Evolutionary conservation across 139 green algal genomes (phyloP), one percentile per base, ranked within the genome.

Genomic region (Chlamydomonas sp.): DNA sequence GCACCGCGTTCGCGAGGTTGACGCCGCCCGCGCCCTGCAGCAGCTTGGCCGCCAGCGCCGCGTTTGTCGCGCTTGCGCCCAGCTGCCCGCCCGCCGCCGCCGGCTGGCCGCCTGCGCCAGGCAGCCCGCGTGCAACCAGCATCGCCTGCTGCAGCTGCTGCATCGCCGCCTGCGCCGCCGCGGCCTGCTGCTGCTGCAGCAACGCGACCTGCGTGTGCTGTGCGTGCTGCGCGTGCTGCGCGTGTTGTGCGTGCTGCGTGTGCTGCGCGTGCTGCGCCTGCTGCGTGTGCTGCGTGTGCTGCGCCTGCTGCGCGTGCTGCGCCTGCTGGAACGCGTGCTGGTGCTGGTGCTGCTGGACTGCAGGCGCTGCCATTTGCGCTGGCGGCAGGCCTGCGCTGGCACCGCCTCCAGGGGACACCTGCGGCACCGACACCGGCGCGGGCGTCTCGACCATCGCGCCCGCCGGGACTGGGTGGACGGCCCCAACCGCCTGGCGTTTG

Each of bases 81-180:
- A n/a, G n/a, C n/a, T n/a, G n/a, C n/a, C n/a, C n/a, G n/a, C n/a
- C n/a, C n/a, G n/a, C n/a, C n/a, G n/a, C n/a, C n/a, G n/a, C n/a
- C n/a, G n/a, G n/a, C n/a, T n/a, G n/a, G n/a, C n/a, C n/a, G n/a
- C n/a, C n/a, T n/a, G n/a, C n/a, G n/a, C n/a, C n/a, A n/a, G n/a
- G n/a, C n/a, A n/a, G n/a, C n/a, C n/a, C n/a, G n/a, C n/a, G n/a
- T n/a, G n/a, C n/a, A n/a, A n/a, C 39, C 39, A 50, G 13, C 10
- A 50, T 8, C 39, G 39, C 50, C 30, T 30, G 50, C 20, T 62
- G 50, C 50, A 34, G 50, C 50, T 62, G 50, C 13, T 62, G 50
- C 50, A 34, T 16, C 50, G 26, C 20, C 13, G 26, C 20, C 50
- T 62, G 50, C 50, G 26, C 20, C 50, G 26, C 20, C 50, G 5